Percentiles rank a stretch among this genome's conserved stretches.
These are phyloP conservation scores for Balakata baccata DNA, from an alignment of 345 rosid genomes.

Conservation along the genomic window DNA sequence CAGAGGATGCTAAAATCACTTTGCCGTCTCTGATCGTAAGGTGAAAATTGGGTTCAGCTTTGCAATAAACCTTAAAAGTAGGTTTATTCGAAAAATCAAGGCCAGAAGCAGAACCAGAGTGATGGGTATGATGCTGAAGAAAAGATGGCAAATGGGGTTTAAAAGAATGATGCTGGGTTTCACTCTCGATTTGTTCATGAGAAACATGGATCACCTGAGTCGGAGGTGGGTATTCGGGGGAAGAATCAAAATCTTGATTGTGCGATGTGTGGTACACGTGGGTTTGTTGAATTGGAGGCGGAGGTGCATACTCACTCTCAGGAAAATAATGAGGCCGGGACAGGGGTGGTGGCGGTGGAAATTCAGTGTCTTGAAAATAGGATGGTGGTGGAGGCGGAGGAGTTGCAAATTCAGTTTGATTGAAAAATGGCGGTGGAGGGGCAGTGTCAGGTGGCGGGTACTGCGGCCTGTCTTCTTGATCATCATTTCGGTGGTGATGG, in stretches of 20 bases:
- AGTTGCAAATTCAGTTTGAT: slow-evolving; percentile 17
- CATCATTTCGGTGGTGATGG: slow-evolving; percentile 33
- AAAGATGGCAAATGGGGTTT: slow-evolving; percentile 39
- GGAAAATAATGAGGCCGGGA: slow-evolving; percentile 15
- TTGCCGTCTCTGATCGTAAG: slow-evolving; percentile 59
- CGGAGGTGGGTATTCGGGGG: slow-evolving; percentile 25
- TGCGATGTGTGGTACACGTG: slow-evolving; percentile 19
- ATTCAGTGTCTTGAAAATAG: slow-evolving; percentile 6
- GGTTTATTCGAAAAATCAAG: slow-evolving; percentile 43
- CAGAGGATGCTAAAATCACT: slow-evolving; percentile 55
- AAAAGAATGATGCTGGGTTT: slow-evolving; percentile 31
- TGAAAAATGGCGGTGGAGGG: slow-evolving; percentile 29
- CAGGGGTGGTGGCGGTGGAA: slow-evolving; percentile 23
- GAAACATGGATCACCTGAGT: slow-evolving; percentile 47
- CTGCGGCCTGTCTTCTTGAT: slow-evolving; percentile 20
- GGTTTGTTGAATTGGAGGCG: slow-evolving; percentile 4
- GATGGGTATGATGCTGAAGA: slow-evolving; percentile 32
- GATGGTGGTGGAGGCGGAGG: slow-evolving; percentile 38
- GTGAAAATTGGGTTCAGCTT: slow-evolving; percentile 52
- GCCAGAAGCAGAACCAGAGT: slow-evolving; percentile 29
- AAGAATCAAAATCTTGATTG: slow-evolving; percentile 15
- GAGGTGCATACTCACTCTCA: slow-evolving; percentile 14
- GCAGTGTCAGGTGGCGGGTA: slow-evolving; percentile 35
- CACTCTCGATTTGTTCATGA: slow-evolving; percentile 31
- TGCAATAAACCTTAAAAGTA: slow-evolving; percentile 54